Evolutionary conservation across 2,329 filamentous ascomycete species (phyloP).

Genomic region (Penicillium hordei): DNA sequence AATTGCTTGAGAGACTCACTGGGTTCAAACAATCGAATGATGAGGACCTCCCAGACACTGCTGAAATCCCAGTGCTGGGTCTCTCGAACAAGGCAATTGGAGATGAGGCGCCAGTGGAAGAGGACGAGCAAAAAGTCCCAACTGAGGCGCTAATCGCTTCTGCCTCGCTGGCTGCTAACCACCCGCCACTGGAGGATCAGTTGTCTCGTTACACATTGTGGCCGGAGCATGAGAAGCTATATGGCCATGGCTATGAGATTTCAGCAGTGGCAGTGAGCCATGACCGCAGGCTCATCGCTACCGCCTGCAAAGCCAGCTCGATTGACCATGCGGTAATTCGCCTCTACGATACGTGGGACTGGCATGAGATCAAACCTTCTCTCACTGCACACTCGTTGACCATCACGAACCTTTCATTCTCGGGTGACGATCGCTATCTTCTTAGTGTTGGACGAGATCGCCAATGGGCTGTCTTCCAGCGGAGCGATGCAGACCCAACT

Average conservation of each 20-base stretch:
- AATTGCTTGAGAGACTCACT: constrained; percentile 68
- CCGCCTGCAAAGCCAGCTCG: constrained; percentile 88
- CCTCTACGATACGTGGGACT: constrained; percentile 80
- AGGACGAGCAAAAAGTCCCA: constrained; percentile 43
- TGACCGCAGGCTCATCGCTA: constrained; percentile 75
- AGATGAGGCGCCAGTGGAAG: constrained; percentile 38
- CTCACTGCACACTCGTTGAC: constrained; percentile 85
- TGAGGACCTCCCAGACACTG: constrained; percentile 71
- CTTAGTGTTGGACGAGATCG: constrained; percentile 89
- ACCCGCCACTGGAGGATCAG: constrained; percentile 85
- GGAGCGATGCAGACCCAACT: constrained; percentile 40
- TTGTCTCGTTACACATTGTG: constrained; percentile 88
- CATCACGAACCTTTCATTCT: constrained; percentile 79
- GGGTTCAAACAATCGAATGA: constrained; percentile 52
- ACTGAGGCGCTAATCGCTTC: constrained; percentile 23
- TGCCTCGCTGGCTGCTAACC: constrained; percentile 56
- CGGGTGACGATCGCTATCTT: constrained; percentile 68
- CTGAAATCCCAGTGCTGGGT: constrained; percentile 91
- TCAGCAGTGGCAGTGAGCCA: constrained; percentile 78
- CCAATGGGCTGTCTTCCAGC: constrained; percentile 81
- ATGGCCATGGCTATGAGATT: constrained; percentile 97
- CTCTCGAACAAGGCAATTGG: constrained; percentile 91
- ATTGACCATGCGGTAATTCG: constrained; percentile 93
- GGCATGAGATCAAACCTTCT: constrained; percentile 83
- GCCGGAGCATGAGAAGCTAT: constrained; percentile 95